phyloP scores from a whole-genome alignment of 805 yeast species.

The Candida arabinofermentans region DNA sequence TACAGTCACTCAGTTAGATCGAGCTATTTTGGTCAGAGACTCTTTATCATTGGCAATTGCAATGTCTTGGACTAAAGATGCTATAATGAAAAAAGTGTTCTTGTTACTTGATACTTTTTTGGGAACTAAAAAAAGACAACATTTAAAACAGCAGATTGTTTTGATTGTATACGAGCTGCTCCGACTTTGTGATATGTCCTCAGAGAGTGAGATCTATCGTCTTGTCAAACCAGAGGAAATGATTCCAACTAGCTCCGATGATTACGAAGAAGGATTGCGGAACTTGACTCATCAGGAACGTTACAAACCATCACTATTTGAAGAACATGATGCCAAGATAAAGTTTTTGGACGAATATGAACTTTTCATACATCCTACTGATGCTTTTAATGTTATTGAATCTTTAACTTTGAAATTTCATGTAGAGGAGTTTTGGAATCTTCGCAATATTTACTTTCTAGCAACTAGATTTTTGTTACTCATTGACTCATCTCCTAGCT shows the following conservation, averaged over 20 bases:
- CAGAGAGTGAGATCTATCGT: conserved; percentile 15
- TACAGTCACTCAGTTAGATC: conserved; percentile 3
- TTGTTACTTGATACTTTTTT: conserved; percentile 9
- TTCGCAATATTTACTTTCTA: conserved; percentile 34
- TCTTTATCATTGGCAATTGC: conserved; percentile 36
- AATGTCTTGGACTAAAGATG: conserved; percentile 26
- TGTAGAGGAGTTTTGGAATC: conserved; percentile 32
- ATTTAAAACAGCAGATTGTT: conserved; percentile 22
- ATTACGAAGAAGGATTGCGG: background rate
- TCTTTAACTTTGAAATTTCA: conserved; percentile 6
- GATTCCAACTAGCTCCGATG: background rate
- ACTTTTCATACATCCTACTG: conserved; percentile 8
- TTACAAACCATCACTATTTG: background rate
- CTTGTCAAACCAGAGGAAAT: conserved; percentile 6
- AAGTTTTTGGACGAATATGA: conserved; percentile 15
- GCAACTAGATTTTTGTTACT: conserved; percentile 30
- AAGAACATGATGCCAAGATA: conserved; percentile 1
- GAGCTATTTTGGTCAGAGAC: conserved; percentile 16
- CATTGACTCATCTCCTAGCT: conserved; percentile 20
- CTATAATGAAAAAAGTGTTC: conserved; percentile 25
- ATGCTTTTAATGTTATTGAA: conserved; percentile 7
- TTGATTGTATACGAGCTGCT: conserved; percentile 37
- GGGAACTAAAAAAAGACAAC: conserved; percentile 6
- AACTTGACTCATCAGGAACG: background rate
- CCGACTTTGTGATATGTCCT: conserved; percentile 36